Evolutionary conservation across 1,284 basidiomycete species (phyloP).

Genomic region (Trametes hirsuta): DNA sequence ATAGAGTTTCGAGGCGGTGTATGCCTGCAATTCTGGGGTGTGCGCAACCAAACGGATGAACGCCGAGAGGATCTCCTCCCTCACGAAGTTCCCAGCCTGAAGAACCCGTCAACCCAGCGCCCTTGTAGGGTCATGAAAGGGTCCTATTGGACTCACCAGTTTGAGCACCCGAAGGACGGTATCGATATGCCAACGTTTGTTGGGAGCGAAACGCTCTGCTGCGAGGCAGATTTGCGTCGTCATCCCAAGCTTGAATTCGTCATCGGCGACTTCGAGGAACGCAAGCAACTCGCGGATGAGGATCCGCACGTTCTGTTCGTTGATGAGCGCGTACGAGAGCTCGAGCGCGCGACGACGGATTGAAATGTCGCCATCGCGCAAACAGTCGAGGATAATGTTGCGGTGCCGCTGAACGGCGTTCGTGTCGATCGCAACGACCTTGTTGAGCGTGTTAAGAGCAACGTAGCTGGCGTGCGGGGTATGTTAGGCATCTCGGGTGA

Average conservation of each 20-base stretch:
- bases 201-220: constrained; percentile 96
- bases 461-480: constrained; percentile 73
- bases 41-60: constrained; percentile 97
- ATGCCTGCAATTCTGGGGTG: constrained; percentile 96
- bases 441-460: constrained; percentile 97
- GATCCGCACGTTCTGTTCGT: constrained; percentile 93
- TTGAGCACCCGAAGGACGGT: constrained; percentile 94
- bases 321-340: constrained; percentile 96
- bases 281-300: constrained; percentile 92
- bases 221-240: constrained; percentile 97
- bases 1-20: constrained; percentile 94
- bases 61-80: constrained; percentile 94
- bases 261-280: constrained; percentile 98
- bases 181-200: constrained; percentile 99
- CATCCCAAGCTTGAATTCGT: constrained; percentile 98
- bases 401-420: constrained; percentile 98
- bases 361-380: constrained; percentile 98
- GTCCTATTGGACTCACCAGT: constrained; percentile 58
- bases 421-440: constrained; percentile 97
- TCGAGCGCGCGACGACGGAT: constrained; percentile 96
- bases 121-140: background rate
- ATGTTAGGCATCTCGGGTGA: background rate
- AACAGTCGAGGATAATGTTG: constrained; percentile 97
- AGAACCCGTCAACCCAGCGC: background rate
- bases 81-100: constrained; percentile 97